These are phyloP conservation scores for Hyaloscypha bicolor DNA, from an alignment of 495 filamentous ascomycete species.

Conservation along the genomic window DNA sequence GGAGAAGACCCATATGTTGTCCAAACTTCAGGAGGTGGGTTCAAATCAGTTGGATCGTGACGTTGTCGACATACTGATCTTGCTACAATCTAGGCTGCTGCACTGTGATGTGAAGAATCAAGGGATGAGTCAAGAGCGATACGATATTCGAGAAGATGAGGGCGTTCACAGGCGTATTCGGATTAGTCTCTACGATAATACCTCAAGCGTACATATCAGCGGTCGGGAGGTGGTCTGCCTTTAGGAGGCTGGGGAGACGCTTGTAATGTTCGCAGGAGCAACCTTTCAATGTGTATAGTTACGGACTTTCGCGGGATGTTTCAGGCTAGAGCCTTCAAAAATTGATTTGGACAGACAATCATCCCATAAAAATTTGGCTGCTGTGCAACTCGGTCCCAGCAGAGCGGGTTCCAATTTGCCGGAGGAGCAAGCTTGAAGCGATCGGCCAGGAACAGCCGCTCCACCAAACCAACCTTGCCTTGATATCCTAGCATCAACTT, in stretches of 20 bases:
- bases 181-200: constrained; percentile 29
- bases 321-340: constrained; percentile 2
- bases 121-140: background rate
- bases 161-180: constrained; percentile 27
- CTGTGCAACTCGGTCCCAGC: background rate
- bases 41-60: background rate
- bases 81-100: constrained; percentile 74
- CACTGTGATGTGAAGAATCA: constrained; percentile 73
- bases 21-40: constrained; percentile 68
- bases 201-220: constrained; percentile 24
- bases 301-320: background rate
- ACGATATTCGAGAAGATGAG: background rate
- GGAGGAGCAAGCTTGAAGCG: background rate
- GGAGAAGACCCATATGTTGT: constrained; percentile 96
- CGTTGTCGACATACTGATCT: constrained; percentile 43
- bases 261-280: constrained; percentile 18
- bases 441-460: background rate
- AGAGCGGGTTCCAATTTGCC: background rate
- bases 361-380: background rate
- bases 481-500: background rate
- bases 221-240: constrained; percentile 10
- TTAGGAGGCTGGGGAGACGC: constrained; percentile 1
- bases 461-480: background rate
- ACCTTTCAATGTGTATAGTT: constrained; percentile 1
- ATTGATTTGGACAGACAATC: background rate